A percentile compares a stretch with the other conserved stretches of the same genome.
Conservation (phyloP, 352 stramenopile species). For the Globisporangium middletonii region DNA sequence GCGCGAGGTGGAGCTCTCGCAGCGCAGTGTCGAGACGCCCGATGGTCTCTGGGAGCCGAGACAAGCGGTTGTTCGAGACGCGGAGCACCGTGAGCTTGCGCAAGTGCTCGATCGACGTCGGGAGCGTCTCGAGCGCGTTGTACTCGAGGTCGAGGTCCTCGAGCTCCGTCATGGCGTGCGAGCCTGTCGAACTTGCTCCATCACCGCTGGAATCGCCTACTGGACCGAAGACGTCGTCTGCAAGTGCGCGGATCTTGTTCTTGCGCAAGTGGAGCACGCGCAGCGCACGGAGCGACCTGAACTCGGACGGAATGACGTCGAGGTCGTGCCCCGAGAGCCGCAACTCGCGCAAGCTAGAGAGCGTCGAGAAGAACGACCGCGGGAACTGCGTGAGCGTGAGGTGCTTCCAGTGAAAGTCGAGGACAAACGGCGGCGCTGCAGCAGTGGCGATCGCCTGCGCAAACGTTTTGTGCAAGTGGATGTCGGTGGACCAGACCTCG, state of each 20-base stretch:
- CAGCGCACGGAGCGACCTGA: constrained; percentile 30
- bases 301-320: constrained; percentile 26
- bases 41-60: constrained; percentile 31
- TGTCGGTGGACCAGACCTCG: constrained; percentile 61
- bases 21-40: constrained; percentile 22
- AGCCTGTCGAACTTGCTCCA: too few relatives aligned
- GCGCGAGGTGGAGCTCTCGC: constrained; percentile 31
- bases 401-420: constrained; percentile 73
- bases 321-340: constrained; percentile 57
- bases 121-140: constrained; percentile 41
- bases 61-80: constrained; percentile 42
- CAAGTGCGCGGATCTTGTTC: constrained; percentile 45
- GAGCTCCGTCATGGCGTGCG: constrained; percentile 14
- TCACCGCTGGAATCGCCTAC: background rate
- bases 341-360: constrained; percentile 39
- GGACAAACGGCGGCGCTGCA: constrained; percentile 25
- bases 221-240: constrained; percentile 31
- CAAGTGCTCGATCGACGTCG: constrained; percentile 33
- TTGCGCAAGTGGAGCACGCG: constrained; percentile 58
- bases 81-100: constrained; percentile 34
- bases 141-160: constrained; percentile 65
- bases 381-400: constrained; percentile 40
- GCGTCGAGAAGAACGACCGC: constrained; percentile 35
- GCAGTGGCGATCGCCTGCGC: constrained; percentile 23
- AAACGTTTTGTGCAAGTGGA: constrained; percentile 62